Base-by-base conservation (phyloP, 495 filamentous ascomycete species). In the Podospora australis region DNA sequence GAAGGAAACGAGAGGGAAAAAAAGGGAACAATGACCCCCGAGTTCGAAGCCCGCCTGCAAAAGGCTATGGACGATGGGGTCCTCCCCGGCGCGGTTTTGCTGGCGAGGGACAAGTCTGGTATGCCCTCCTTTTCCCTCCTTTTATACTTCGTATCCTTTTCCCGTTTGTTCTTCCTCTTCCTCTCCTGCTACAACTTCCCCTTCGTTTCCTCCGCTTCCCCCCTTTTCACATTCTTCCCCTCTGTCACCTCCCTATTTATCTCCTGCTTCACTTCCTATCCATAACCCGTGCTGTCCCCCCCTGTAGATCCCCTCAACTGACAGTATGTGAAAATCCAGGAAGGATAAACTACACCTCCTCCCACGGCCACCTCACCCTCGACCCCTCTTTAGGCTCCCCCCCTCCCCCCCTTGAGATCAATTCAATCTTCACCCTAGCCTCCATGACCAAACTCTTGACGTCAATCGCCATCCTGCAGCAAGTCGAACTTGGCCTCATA, bases 391-490 rank as follows among this genome's bases (percentile, higher is more conserved):
- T 39, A 39, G 19, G 23, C 44, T 29, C 5, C 10, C 29, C 2
- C 16, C 28, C 2, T 23, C 1, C 20, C 17, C 49, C 49, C 24
- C 20, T 49, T 19, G 41, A 25, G 21, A 40, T 35, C 1, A 13
- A 36, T 2, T 35, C 39, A 1, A 25, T 49, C 19, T 16, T 54
- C 28, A 23, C 46, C 41, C 28, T 72, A 2, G 54, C 58, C 10
- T 69, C 67, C 22, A 58, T 60, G 51, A 61, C 63, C n/a, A 71
- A 71, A 20, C 58, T 72, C 32, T 50, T 62, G n/a, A 71, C 68
- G 7, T 35, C 61, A 8, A 35, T 69, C 50, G 52, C 57, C 13
- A 40, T 57, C 7, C 54, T 70, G 14, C 67, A 66, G 26, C 60
- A 68, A 17, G 56, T 72, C 34, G 60, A 72, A 2, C 39, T 45